Conservation (phyloP, 2,329 filamentous ascomycete species). For the Colletotrichum neosansevieriae region DNA sequence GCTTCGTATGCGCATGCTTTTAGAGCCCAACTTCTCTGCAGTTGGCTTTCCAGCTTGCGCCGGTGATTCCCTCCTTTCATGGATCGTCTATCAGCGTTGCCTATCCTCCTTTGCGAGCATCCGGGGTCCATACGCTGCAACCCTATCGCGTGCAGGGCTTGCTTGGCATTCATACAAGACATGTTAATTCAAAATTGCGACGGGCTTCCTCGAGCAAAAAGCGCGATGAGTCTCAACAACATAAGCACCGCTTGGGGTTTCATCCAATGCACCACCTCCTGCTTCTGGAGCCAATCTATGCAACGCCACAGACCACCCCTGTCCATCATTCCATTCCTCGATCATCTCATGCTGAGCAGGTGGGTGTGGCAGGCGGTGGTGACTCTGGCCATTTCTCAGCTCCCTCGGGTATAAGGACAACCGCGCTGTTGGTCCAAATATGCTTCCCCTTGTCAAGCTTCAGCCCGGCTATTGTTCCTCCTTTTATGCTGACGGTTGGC, state of each 20-base stretch:
- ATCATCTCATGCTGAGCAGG: too few species aligned
- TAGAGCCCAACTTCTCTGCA: background rate
- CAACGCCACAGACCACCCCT: too few species aligned
- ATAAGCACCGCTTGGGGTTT: too few species aligned
- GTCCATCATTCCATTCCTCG: too few species aligned
- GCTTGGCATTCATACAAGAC: slow-evolving; percentile 17
- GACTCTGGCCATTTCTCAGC: slow-evolving; percentile 20
- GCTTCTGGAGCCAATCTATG: too few species aligned
- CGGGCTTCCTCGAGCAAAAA: too few species aligned
- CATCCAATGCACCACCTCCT: too few species aligned
- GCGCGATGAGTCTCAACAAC: too few species aligned
- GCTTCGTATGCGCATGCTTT: too few species aligned
- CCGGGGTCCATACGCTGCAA: slow-evolving; percentile 20
- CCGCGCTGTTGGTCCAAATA: slow-evolving; percentile 52
- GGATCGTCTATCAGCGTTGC: slow-evolving; percentile 19
- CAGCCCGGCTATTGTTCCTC: slow-evolving; percentile 57
- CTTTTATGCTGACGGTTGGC: slow-evolving; percentile 58
- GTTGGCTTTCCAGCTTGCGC: background rate
- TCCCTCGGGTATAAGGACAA: too few species aligned
- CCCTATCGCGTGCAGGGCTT: slow-evolving; percentile 16
- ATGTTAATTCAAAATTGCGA: too few species aligned
- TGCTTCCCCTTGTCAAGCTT: slow-evolving; percentile 55
- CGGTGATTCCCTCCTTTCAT: background rate
- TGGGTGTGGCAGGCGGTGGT: too few species aligned
- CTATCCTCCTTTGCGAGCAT: slow-evolving; percentile 10